Conservation (phyloP, 805 yeast genomes). For the Yamadazyma akitaensis region DNA sequence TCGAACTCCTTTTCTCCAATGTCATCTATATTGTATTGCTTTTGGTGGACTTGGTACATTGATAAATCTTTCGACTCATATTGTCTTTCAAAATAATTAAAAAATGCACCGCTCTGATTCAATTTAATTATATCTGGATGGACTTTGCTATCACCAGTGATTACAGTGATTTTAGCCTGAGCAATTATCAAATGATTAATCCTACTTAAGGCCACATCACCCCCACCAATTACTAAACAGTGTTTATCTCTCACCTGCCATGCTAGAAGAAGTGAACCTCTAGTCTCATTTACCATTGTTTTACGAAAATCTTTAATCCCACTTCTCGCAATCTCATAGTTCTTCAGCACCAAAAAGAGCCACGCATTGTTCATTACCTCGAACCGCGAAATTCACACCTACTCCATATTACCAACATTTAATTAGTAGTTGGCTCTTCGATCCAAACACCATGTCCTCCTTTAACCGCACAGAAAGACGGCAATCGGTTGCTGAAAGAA, state of each 20-base stretch:
- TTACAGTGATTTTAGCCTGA: conserved; percentile 64
- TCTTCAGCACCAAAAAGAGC: neutral
- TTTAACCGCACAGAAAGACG: conserved; percentile 35
- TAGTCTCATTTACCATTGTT: neutral
- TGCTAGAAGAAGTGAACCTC: conserved; percentile 56
- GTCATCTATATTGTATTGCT: conserved; percentile 5
- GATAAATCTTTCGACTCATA: conserved; percentile 47
- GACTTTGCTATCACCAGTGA: conserved; percentile 38
- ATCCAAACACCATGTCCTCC: neutral
- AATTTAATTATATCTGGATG: conserved; percentile 28
- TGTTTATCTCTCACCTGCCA: conserved; percentile 69
- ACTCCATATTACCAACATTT: neutral
- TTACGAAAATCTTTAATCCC: neutral
- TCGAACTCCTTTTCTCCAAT: conserved; percentile 18
- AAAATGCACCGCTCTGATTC: conserved; percentile 37
- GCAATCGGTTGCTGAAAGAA: conserved; percentile 43
- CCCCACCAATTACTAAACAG: conserved; percentile 74
- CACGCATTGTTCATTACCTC: conserved; percentile 1
- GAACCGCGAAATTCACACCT: conserved; percentile 2
- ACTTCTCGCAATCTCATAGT: too few species aligned
- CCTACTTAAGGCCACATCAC: conserved; percentile 72
- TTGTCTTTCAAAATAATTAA: conserved; percentile 39
- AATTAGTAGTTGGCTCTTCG: neutral
- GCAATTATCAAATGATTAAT: conserved; percentile 66
- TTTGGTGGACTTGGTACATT: conserved; percentile 31